phyloP scores from a whole-genome alignment of 768 basidiomycete species.

The Lactarius sanguifluus region DNA sequence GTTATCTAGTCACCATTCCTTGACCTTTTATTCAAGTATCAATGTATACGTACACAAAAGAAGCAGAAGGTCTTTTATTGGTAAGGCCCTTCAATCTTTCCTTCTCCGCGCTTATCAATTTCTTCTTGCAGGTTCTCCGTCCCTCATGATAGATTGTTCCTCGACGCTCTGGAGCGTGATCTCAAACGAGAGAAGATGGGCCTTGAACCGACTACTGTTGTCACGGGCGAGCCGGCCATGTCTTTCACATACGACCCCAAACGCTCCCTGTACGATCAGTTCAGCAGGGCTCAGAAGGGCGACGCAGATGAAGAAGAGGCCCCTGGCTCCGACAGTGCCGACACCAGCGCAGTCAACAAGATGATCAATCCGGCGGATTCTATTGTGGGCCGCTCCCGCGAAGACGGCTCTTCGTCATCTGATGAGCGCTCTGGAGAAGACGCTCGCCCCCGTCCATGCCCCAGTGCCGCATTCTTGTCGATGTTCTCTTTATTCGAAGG shows the following conservation, averaged over 20 bases:
- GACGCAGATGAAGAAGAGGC: conserved; percentile 35
- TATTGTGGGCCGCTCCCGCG: conserved; percentile 24
- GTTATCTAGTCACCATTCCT: conserved; percentile 79
- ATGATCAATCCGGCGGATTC: conserved; percentile 30
- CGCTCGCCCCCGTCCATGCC: conserved; percentile 31
- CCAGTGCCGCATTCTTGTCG: conserved; percentile 51
- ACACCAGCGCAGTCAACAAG: conserved; percentile 24
- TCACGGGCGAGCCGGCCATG: conserved; percentile 77
- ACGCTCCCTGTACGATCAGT: conserved; percentile 86
- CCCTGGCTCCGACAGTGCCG: conserved; percentile 30
- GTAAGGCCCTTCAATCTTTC: conserved; percentile 43
- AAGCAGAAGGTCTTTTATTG: conserved; percentile 99
- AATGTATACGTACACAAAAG: conserved; percentile 97
- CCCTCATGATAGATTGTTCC: conserved; percentile 94
- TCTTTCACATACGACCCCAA: conserved; percentile 89
- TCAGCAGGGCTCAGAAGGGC: conserved; percentile 48
- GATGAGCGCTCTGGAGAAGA: conserved; percentile 31
- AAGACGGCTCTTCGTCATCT: conserved; percentile 24
- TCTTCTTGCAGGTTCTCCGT: conserved; percentile 79
- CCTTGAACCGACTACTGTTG: conserved; percentile 76
- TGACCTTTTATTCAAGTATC: conserved; percentile 92
- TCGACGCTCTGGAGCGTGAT: conserved; percentile 94
- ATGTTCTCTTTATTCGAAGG: conserved; percentile 81
- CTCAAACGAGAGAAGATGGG: conserved; percentile 94
- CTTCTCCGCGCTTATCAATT: conserved; percentile 32